A percentile compares a stretch with the other conserved stretches of the same genome.
Evolutionary conservation across 1,284 basidiomycete genomes (phyloP).

Genomic region (Earliella scabrosa): DNA sequence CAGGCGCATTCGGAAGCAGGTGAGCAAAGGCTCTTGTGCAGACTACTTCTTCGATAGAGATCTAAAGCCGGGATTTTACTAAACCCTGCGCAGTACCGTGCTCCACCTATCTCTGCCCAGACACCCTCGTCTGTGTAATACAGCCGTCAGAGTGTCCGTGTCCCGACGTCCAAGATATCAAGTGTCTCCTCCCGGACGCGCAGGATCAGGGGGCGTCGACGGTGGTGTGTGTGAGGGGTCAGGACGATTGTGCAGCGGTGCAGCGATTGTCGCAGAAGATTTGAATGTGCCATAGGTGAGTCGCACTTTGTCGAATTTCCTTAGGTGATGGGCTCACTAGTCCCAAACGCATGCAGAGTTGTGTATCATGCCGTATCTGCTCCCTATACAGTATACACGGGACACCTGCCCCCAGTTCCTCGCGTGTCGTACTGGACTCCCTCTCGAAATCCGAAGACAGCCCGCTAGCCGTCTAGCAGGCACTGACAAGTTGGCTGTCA

Average conservation of each 20-base stretch:
- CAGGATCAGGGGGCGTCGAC: conserved; percentile 40
- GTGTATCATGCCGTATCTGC: background rate
- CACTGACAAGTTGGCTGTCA: too few relatives aligned
- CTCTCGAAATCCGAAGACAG: too few relatives aligned
- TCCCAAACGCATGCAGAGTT: background rate
- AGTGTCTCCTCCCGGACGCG: conserved; percentile 44
- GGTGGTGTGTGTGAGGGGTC: conserved; percentile 44
- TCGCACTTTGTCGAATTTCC: conserved; percentile 16
- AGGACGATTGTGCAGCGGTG: conserved; percentile 40
- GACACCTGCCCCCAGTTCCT: too few relatives aligned
- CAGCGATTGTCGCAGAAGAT: conserved; percentile 39
- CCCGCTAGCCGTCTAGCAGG: too few relatives aligned
- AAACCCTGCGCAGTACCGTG: conserved; percentile 36
- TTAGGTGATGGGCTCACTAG: background rate
- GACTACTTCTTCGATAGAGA: background rate
- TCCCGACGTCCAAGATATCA: conserved; percentile 46
- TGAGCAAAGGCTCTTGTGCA: conserved; percentile 22
- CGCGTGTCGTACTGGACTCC: too few relatives aligned
- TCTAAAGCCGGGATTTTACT: background rate
- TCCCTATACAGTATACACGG: background rate
- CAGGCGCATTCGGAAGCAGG: conserved; percentile 54
- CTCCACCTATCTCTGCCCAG: conserved; percentile 44
- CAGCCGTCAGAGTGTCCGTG: conserved; percentile 47
- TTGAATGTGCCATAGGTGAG: conserved; percentile 28
- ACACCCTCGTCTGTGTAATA: conserved; percentile 43